Evolutionary conservation across 495 filamentous ascomycete genomes (phyloP).

Genomic region (Articulospora tetracladia): DNA sequence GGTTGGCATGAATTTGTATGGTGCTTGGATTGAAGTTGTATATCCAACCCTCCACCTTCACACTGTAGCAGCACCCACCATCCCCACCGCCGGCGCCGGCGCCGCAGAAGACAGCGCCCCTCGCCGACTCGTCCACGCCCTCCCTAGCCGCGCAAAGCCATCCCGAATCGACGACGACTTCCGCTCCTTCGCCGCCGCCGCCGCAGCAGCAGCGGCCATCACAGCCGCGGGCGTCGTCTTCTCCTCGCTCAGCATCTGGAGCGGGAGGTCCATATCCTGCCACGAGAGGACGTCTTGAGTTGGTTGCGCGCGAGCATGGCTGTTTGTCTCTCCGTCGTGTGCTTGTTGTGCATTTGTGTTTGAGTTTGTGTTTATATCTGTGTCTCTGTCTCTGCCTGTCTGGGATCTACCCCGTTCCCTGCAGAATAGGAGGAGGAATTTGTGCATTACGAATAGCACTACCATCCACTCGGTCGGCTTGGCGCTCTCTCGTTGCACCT

Average conservation of each 20-base stretch:
- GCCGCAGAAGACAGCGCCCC: too few relatives aligned
- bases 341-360: too few relatives aligned
- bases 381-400: background rate
- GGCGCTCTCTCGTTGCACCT: slow-evolving; percentile 1
- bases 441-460: slow-evolving; percentile 4
- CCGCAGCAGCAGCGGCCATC: too few relatives aligned
- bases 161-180: slow-evolving; percentile 1
- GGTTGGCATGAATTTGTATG: too few relatives aligned
- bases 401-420: background rate
- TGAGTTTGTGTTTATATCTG: background rate
- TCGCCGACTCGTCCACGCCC: slow-evolving; percentile 1
- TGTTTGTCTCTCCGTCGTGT: too few relatives aligned
- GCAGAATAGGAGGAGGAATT: background rate
- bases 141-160: slow-evolving; percentile 3
- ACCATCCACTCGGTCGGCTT: slow-evolving; percentile 11
- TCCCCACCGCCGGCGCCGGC: too few relatives aligned
- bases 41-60: too few relatives aligned
- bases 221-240: background rate
- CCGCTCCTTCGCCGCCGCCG: background rate
- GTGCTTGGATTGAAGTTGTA: too few relatives aligned
- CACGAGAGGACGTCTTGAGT: background rate
- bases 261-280: background rate
- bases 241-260: background rate
- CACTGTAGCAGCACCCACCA: too few relatives aligned
- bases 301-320: background rate